Evolutionary conservation across 768 basidiomycete genomes (phyloP), one percentile per base, ranked within the genome.

Genomic region (Kwoniella botswanensis): DNA sequence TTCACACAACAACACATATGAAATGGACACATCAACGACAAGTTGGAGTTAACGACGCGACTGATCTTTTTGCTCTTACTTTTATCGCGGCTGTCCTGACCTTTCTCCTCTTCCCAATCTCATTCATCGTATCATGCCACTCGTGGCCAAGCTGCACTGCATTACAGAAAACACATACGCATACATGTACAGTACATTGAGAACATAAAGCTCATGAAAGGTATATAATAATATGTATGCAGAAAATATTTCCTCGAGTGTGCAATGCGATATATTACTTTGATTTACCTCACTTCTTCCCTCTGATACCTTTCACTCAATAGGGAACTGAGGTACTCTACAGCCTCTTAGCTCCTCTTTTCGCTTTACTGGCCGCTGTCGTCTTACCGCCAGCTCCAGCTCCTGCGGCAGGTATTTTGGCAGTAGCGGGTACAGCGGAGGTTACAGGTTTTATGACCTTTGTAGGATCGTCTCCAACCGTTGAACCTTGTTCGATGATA

Each of bases 321-420:
- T 35, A 35, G 35, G 35, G 7, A 9, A 7, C 7, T 9, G 7
- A 35, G 35, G 35, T 12, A 13, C 22, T 54, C 63, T 55, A 80
- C 17, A 80, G 59, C 67, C 79, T 65, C 73, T 78, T 77, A 35
- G 77, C 67, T 11, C 79, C 79, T 61, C 79, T 53, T 73, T 80
- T 80, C 54, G 76, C 74, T 44, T 75, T 72, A 65, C 71, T 75
- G 41, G 68, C 74, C 7, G 70, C 70, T 9, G 42, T 52, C 2
- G 65, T 65, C 73, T 73, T 71, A 10, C 52, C 24, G 52, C 24
- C 62, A 43, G 24, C 64, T 42, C 35, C 65, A 10, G 57, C 24
- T 52, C 24, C 62, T 26, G 24, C 64, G 29, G 41, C 62, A 4
- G 22, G 67, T 18, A 43, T 52, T 21, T 35, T 46, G 10, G 67